Evolutionary conservation across 1,139 yeast species (phyloP), one percentile per base, ranked within the genome.

Genomic region (Meyerozyma sp.): DNA sequence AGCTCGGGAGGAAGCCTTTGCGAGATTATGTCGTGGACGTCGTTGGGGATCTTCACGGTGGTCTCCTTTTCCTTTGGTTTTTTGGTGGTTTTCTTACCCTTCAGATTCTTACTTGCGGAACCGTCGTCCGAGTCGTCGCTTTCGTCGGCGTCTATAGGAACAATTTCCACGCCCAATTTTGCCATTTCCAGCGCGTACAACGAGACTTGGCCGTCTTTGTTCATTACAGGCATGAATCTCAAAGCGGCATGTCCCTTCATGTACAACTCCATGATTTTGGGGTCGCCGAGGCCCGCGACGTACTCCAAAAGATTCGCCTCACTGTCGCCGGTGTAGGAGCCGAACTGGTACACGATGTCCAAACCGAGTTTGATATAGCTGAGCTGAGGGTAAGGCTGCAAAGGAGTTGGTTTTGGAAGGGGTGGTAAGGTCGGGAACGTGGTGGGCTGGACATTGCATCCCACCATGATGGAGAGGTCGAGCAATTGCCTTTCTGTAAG

Each of bases 1-100:
- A 86, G 72, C 63, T 91, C 98, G 40, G 90, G 87, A 1, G 98
- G 96, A 43, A 93, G 70, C 56, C 94, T 77, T 60, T 87, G 91
- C 4, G 95, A 90, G 42, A 93, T 75, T 43, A 91, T 77, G 41
- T 84, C 93, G 57, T 88, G 95, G 20, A 88, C 71, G 60, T 90
- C 95, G 49, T 79, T 78, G 5, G 98, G 98, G 26, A 82, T 72
- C 49, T 67, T 73, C 32, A 64, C 58, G 25, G 46, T 18, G 28
- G 36, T 5, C 42, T 43, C 21, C 36, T 38, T 7, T 18, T 29
- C 20, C 42, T 30, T 11, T 14, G 39, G 16, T 21, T 10, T 27
- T 11, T 32, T 38, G 23, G 35, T 32, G 34, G 29, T 36, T 21
- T 21, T 21, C 5, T 21, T 21, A 4, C 23, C 23, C 23, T 21